Evolutionary conservation across 495 filamentous ascomycete genomes (phyloP), one percentile per base, ranked within the genome.

Genomic region (Glonium stellatum): DNA sequence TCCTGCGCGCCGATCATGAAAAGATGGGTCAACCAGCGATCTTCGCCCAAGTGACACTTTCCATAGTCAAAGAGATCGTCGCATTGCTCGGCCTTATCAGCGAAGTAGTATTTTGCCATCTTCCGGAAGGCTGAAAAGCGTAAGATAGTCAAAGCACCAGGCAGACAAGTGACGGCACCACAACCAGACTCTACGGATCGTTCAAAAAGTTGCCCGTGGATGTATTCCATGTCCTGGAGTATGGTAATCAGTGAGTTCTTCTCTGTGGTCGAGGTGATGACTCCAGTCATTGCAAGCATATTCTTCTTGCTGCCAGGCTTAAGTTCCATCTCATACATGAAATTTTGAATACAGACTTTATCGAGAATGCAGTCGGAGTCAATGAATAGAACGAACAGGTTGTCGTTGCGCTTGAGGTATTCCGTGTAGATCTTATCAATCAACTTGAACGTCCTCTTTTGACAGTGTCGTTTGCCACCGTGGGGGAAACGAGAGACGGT

Each of bases 21-120:
- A 57, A 98, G 82, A 77, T 98, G 93, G 1, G 93, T 98, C 58
- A 98, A 79, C 92, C 93, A 97, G 46, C 93, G 82, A 74, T 98
- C 93, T 74, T 98, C 93, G 9, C 93, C 93, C 49, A 98, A 75
- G 74, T 98, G 92, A 66, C 89, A 92, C 73, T 97, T 97, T 41
- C 87, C 91, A 63, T 88, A 98, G 70, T 98, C 93, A 70, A 98
- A 98, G 19, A 97, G 79, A 75, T 98, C 93, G 42, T 95, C 89
- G 67, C 90, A 95, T 70, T 95, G 88, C 71, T 96, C 93, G 15
- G 90, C 90, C 69, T 97, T 96, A 74, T 97, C 93, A 13, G 93
- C 90, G 69, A 98, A 98, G 76, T 98, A 98, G 75, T 96, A 96
- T 70, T 96, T 96, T 63, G 93, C 90, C 91, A 98, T 96, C 65